Conservation (phyloP, 768 basidiomycete species). For the Suillus tomentosus region DNA sequence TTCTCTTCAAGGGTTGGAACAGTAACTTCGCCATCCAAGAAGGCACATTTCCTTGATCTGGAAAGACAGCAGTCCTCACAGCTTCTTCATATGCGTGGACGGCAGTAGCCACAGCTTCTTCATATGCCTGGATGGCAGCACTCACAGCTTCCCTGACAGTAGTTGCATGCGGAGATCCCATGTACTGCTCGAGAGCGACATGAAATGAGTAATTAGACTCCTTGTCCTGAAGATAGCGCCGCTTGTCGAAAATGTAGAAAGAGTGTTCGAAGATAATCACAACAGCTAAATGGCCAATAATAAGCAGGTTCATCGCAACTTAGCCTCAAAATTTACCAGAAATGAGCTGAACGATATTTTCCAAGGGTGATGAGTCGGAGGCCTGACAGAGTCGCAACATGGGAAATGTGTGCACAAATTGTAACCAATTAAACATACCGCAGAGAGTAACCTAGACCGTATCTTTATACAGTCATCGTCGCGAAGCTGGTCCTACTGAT, state of each 20-base stretch:
- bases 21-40: too few relatives aligned
- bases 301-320: not conserved
- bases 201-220: not conserved
- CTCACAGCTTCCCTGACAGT: not conserved
- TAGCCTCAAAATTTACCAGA: not conserved
- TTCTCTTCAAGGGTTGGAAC: too few relatives aligned
- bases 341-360: not conserved
- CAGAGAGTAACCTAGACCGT: not conserved
- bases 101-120: not conserved
- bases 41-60: too few relatives aligned
- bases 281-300: not conserved
- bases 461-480: not conserved
- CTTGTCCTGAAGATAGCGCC: not conserved
- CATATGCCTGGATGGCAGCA: not conserved
- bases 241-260: not conserved
- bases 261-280: not conserved
- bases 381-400: not conserved
- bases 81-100: too few relatives aligned
- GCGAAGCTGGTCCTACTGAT: too few relatives aligned
- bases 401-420: not conserved
- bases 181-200: not conserved
- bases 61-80: too few relatives aligned
- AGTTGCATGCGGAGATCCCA: not conserved
- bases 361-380: not conserved
- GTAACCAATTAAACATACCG: not conserved